Conservation (phyloP, 805 yeast species). For the Nakazawaea holstii region DNA sequence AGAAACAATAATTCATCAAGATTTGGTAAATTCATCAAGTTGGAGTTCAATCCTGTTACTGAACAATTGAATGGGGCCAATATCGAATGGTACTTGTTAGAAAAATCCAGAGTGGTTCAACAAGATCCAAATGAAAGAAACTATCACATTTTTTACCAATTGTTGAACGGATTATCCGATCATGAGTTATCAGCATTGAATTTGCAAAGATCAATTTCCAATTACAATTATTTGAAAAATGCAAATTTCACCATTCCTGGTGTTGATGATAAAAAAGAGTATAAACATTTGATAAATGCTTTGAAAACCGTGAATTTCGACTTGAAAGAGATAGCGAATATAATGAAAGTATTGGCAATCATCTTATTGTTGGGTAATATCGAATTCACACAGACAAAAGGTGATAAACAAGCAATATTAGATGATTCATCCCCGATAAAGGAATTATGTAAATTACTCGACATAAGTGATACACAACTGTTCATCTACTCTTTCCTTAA, state of each 20-base stretch:
- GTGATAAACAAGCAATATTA: constrained; percentile 71
- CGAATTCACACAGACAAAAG: constrained; percentile 55
- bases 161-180: constrained; percentile 61
- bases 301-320: constrained; percentile 70
- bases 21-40: constrained; percentile 92
- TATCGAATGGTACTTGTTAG: constrained; percentile 90
- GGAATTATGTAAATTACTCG: constrained; percentile 55
- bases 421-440: constrained; percentile 46
- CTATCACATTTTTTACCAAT: constrained; percentile 89
- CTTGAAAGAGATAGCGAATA: constrained; percentile 43
- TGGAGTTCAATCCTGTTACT: constrained; percentile 54
- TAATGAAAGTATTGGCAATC: constrained; percentile 65
- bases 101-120: constrained; percentile 84
- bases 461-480: constrained; percentile 45
- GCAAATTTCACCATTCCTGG: constrained; percentile 56
- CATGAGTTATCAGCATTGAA: constrained; percentile 41
- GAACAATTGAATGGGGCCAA: constrained; percentile 82
- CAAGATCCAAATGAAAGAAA: constrained; percentile 79
- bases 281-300: constrained; percentile 55
- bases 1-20: constrained; percentile 93
- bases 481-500: constrained; percentile 58
- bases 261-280: constrained; percentile 72
- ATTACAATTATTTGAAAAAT: constrained; percentile 55
- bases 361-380: constrained; percentile 85
- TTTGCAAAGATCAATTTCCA: constrained; percentile 30